Evolutionary conservation across 2,329 filamentous ascomycete species (phyloP), one percentile per base, ranked within the genome.

Genomic region (Pyrenophora teres): DNA sequence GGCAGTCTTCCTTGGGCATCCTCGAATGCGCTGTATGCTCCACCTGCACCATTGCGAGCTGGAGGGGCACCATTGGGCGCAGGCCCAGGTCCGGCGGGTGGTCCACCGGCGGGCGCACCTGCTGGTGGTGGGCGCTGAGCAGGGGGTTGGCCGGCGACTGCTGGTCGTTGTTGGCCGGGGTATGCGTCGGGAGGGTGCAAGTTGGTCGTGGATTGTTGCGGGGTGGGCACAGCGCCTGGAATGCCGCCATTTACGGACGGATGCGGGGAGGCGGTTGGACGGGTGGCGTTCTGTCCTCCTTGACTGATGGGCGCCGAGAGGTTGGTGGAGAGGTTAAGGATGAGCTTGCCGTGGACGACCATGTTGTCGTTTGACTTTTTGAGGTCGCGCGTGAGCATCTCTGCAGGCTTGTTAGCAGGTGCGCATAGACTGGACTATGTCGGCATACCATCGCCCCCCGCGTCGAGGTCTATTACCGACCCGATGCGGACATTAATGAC

Each of bases 311-410:
- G 90, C 13, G 84, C 77, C 37, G 83, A 80, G 16, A 97, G 83
- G 72, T 99, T 96, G 44, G 93, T 97, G 9, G 93, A 97, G 10
- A 99, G 80, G 73, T 96, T 97, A 57, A 99, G 86, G 66, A 99
- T 99, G 48, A 99, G 84, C 77, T 97, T 97, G 57, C 94, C 94
- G 72, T 99, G 92, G 30, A 99, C 94, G 50, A 97, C 92, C 41
- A 99, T 85, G 72, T 97, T 97, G 73, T 99, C 94, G 54, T 92
- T 97, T 5, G 94, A 97, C 76, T 97, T 97, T 74, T 97, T 97
- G 30, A 99, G 82, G 74, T 99, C 94, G 62, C 92, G 83, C 43
- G 94, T 97, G 71, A 99, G 89, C 93, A 97, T 99, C 78, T 97
- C 92, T 86, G 62, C 7, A 18, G 21, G 46, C 31, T 37, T 40